Evolutionary conservation across 2,329 filamentous ascomycete genomes (phyloP), one percentile per base, ranked within the genome.

Genomic region (Fusarium sp.): DNA sequence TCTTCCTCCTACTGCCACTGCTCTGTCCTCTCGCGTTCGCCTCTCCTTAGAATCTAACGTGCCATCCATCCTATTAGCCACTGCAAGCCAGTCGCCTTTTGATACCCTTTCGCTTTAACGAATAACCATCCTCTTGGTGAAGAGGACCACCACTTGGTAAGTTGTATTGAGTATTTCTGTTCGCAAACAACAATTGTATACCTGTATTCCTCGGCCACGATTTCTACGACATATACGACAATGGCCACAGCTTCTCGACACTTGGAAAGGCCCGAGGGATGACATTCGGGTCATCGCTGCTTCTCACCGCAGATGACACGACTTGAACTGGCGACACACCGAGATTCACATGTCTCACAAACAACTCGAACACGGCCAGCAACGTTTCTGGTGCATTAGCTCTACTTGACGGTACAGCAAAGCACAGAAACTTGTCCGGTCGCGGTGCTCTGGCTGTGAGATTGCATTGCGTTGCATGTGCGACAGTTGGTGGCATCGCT

Each of bases 71-170:
- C 61, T 63, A 55, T 65, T 20, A 45, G 40, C 59, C 70, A 67
- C 67, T 75, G 73, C 72, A 66, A 77, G 73, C 71, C 70, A 78
- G 74, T 73, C 66, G 66, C 64, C 60, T 68, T 71, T 73, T 71
- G 67, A 76, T 72, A 68, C 72, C 73, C 66, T 65, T 63, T 56
- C 59, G 54, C 51, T 69, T 65, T 30, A 30, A 30, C 45, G 45
- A 47, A 47, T 45, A 64, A 47, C 18, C 66, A 59, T 46, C 63
- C 63, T 73, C 64, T 71, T 56, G 57, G 60, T 66, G 44, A 62
- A 65, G 69, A 70, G 63, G 66, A 67, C 52, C 60, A 61, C 60
- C 50, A 50, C 54, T 66, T 73, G 76, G 76, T 77, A 77, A 77
- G 76, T 78, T 52, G 53, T 53, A 20, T 49, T 63, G 61, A 61